A percentile compares a stretch with the other conserved stretches of the same genome.
Conservation (phyloP, 2,329 filamentous ascomycete species). For the Colletotrichum brevisporum region DNA sequence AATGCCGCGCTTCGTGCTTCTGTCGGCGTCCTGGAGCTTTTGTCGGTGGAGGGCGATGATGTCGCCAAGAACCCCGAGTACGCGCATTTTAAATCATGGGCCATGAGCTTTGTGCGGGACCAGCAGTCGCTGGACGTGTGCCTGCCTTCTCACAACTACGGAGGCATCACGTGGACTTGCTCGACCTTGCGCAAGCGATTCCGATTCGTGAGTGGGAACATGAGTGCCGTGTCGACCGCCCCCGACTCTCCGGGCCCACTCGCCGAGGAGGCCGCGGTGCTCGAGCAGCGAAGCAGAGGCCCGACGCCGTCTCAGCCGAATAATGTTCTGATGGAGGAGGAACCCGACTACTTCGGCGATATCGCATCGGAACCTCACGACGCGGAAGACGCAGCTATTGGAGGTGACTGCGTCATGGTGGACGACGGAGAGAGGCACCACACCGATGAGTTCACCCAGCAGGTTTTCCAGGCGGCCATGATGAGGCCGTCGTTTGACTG, state of each 20-base stretch:
- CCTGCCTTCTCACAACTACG: slow-evolving; percentile 71
- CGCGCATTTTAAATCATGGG: slow-evolving; percentile 78
- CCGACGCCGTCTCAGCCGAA: slow-evolving; percentile 52
- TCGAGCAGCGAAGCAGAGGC: slow-evolving; percentile 53
- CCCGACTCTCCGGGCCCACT: slow-evolving; percentile 56
- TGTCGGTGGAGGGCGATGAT: slow-evolving; percentile 65
- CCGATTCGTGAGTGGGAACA: slow-evolving; percentile 75
- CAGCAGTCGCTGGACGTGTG: slow-evolving; percentile 67
- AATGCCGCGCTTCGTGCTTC: slow-evolving; percentile 76
- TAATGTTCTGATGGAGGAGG: slow-evolving; percentile 50
- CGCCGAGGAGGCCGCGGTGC: slow-evolving; percentile 52
- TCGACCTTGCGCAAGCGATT: slow-evolving; percentile 78
- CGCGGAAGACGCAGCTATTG: slow-evolving; percentile 40
- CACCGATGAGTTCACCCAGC: slow-evolving; percentile 59
- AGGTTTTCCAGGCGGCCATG: slow-evolving; percentile 54
- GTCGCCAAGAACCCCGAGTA: slow-evolving; percentile 63
- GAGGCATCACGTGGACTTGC: slow-evolving; percentile 77
- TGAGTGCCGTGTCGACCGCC: slow-evolving; percentile 50
- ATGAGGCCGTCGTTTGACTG: slow-evolving; percentile 79
- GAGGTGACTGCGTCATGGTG: slow-evolving; percentile 47
- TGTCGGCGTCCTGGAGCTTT: slow-evolving; percentile 67
- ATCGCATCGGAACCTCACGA: slow-evolving; percentile 40
- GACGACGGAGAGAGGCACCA: slow-evolving; percentile 47
- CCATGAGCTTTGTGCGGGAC: slow-evolving; percentile 68
- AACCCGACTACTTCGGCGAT: slow-evolving; percentile 61